phyloP scores from a whole-genome alignment of 768 basidiomycete species.

The Boletus sp. region DNA sequence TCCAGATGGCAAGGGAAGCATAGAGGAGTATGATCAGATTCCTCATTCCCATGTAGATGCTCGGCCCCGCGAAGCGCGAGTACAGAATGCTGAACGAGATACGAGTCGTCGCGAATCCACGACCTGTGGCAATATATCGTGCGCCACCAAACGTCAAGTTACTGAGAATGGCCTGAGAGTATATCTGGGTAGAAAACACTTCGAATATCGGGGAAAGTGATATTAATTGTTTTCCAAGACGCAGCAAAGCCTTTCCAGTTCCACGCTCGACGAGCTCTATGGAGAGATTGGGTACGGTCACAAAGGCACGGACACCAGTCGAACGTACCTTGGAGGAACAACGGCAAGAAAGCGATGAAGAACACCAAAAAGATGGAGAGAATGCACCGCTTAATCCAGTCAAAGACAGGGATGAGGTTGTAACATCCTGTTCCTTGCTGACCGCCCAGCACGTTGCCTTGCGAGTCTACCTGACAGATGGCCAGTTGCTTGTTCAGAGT shows the following conservation, averaged over 20 bases:
- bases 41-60: constrained; percentile 98
- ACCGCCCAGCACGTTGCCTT: constrained; percentile 74
- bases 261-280: constrained; percentile 94
- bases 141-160: constrained; percentile 98
- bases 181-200: constrained; percentile 98
- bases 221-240: constrained; percentile 94
- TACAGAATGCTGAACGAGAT: constrained; percentile 96
- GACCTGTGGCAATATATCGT: constrained; percentile 97
- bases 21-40: constrained; percentile 90
- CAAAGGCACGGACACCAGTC: not conserved
- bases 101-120: constrained; percentile 97
- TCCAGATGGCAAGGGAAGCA: constrained; percentile 88
- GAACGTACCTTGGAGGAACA: constrained; percentile 87
- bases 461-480: constrained; percentile 84
- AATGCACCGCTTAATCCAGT: constrained; percentile 97
- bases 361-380: constrained; percentile 98
- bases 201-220: constrained; percentile 98
- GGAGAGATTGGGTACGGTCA: constrained; percentile 2
- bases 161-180: constrained; percentile 94
- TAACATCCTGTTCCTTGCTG: constrained; percentile 83
- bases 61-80: constrained; percentile 98
- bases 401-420: constrained; percentile 93
- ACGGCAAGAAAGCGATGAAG: constrained; percentile 94
- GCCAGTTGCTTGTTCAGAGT: constrained; percentile 92
- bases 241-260: constrained; percentile 90